phyloP scores from a whole-genome alignment of 2,329 filamentous ascomycete genomes.

The Neonectria punicea region DNA sequence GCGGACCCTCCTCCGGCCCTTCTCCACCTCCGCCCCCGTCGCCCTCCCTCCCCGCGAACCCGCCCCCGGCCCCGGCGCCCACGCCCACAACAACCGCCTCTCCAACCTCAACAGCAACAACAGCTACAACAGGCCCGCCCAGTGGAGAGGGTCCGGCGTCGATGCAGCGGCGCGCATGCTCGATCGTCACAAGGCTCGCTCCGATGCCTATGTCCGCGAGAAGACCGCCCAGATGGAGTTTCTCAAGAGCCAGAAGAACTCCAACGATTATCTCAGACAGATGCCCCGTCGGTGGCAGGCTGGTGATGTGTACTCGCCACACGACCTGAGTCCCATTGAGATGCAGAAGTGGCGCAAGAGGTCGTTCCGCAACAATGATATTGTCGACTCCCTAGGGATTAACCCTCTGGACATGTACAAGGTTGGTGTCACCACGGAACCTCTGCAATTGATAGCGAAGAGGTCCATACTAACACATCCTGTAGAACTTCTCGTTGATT shows the following conservation, averaged over 20 bases:
- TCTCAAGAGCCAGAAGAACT: constrained; percentile 52
- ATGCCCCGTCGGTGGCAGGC: constrained; percentile 76
- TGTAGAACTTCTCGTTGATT: constrained; percentile 90
- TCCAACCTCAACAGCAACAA: constrained; percentile 38
- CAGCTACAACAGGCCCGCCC: constrained; percentile 9
- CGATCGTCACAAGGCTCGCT: constrained; percentile 39
- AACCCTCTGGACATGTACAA: constrained; percentile 89
- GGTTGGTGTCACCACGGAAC: constrained; percentile 57
- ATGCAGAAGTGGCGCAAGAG: constrained; percentile 81
- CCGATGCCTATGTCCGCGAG: constrained; percentile 35
- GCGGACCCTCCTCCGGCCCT: constrained; percentile 38
- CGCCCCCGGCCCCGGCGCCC: constrained; percentile 28
- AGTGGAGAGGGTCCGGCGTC: constrained; percentile 25
- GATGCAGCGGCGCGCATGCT: constrained; percentile 45
- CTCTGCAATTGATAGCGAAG: background rate
- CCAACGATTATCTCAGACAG: constrained; percentile 68
- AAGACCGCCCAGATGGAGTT: constrained; percentile 51
- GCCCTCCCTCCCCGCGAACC: constrained; percentile 40
- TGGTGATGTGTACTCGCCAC: constrained; percentile 91
- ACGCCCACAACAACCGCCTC: constrained; percentile 32
- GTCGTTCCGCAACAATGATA: constrained; percentile 70
- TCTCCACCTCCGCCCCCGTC: constrained; percentile 45
- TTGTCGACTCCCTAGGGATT: constrained; percentile 82
- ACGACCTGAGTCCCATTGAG: constrained; percentile 83
- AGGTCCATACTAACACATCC: constrained; percentile 13